A percentile compares a stretch with the other conserved stretches of the same genome.
Evolutionary conservation across 352 stramenopile species (phyloP).

Genomic region (Pythium grandisporangium): DNA sequence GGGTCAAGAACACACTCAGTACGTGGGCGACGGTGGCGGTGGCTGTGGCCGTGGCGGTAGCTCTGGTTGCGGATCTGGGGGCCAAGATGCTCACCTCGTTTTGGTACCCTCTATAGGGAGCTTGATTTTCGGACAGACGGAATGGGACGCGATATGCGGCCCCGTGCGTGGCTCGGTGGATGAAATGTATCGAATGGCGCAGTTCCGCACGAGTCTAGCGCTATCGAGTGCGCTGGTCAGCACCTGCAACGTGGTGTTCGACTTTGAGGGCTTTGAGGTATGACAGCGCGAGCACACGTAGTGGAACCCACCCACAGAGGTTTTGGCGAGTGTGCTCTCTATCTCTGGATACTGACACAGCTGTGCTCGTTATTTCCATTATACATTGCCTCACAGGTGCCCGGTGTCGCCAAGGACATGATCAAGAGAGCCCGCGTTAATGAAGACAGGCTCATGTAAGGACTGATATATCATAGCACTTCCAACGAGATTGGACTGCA

Average conservation of each 20-base stretch:
- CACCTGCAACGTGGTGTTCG: slow-evolving; percentile 75
- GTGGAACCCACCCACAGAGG: not conserved
- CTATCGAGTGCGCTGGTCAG: slow-evolving; percentile 48
- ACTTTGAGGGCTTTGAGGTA: slow-evolving; percentile 50
- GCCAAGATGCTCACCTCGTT: not conserved
- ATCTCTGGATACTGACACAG: too few species aligned
- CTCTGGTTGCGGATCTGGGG: not conserved
- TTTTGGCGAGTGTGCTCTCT: too few species aligned
- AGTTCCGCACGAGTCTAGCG: slow-evolving; percentile 64
- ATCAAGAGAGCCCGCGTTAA: slow-evolving; percentile 38
- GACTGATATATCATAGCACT: not conserved
- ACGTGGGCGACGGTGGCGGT: slow-evolving; percentile 1
- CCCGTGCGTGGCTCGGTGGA: slow-evolving; percentile 26
- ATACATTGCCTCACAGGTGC: too few species aligned
- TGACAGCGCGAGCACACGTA: not conserved
- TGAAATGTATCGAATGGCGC: slow-evolving; percentile 50
- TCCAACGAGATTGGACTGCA: not conserved
- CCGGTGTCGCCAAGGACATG: slow-evolving; percentile 43
- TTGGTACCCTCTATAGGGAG: slow-evolving; percentile 3
- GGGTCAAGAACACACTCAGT: slow-evolving; percentile 58
- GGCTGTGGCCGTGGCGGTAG: too few species aligned
- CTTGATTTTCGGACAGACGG: slow-evolving; percentile 50
- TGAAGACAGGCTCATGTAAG: slow-evolving; percentile 34
- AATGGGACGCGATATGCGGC: slow-evolving; percentile 62
- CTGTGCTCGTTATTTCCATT: too few species aligned